A percentile compares a stretch with the other conserved stretches of the same genome.
phyloP scores from a whole-genome alignment of 176 grass and related monocot genomes.

The Poa annua region DNA sequence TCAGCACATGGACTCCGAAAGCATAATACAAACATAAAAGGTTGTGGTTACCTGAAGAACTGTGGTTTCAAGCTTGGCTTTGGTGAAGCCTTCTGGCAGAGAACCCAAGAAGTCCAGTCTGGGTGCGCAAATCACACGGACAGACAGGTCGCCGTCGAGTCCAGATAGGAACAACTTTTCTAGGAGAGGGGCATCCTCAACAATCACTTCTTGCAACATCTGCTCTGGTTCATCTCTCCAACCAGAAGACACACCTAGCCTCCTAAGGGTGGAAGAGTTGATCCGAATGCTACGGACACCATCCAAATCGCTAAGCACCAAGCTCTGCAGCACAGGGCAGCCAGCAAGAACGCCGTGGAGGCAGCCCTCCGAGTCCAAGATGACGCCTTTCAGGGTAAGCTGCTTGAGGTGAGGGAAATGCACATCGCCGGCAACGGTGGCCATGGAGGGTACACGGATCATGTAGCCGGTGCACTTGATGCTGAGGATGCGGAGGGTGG shows the following conservation, averaged over 20 bases:
- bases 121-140: not conserved
- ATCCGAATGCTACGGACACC: not conserved
- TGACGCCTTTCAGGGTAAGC: not conserved
- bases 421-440: not conserved
- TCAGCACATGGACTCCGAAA: too few relatives aligned
- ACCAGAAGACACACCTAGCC: not conserved
- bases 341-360: not conserved
- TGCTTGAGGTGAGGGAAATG: not conserved
- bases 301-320: not conserved
- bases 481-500: slow-evolving; percentile 10
- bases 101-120: not conserved
- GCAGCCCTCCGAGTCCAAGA: not conserved
- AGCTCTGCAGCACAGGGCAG: slow-evolving; percentile 1
- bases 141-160: not conserved
- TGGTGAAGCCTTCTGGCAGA: slow-evolving; percentile 4
- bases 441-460: not conserved
- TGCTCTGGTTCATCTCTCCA: not conserved
- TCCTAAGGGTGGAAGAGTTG: not conserved
- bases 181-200: slow-evolving; percentile 8
- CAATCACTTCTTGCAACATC: not conserved
- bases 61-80: not conserved
- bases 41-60: not conserved
- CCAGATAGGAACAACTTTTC: not conserved
- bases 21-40: too few relatives aligned
- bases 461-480: not conserved